Evolutionary conservation across 805 yeast genomes (phyloP).

Genomic region (Aciculoconidium aculeatum): DNA sequence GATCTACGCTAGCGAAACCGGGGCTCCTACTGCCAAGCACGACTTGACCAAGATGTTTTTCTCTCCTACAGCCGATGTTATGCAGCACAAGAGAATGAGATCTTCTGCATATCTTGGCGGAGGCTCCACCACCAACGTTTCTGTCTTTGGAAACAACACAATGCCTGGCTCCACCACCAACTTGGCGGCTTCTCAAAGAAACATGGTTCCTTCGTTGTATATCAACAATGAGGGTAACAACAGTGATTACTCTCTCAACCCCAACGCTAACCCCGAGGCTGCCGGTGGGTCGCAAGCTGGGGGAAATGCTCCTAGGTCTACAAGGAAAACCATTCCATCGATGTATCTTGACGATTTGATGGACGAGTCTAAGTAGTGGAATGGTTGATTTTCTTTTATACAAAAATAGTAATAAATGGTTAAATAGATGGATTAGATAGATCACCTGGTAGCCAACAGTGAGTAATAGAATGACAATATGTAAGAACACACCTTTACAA

Average conservation of each 20-base stretch:
- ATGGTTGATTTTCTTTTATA: too few species aligned
- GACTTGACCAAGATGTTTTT: conserved; percentile 54
- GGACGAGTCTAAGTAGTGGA: conserved; percentile 22
- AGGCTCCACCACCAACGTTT: conserved; percentile 12
- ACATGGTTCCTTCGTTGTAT: conserved; percentile 32
- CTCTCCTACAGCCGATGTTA: conserved; percentile 76
- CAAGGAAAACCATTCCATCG: conserved; percentile 39
- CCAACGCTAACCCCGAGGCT: conserved; percentile 5
- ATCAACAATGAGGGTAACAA: conserved; percentile 31
- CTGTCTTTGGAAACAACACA: conserved; percentile 7
- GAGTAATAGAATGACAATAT: too few species aligned
- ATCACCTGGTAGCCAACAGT: too few species aligned
- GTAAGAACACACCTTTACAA: too few species aligned
- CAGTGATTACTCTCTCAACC: conserved; percentile 23
- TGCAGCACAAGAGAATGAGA: conserved; percentile 39
- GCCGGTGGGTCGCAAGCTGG: conserved; percentile 6
- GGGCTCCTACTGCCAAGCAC: conserved; percentile 27
- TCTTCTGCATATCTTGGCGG: conserved; percentile 15
- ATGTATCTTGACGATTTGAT: conserved; percentile 47
- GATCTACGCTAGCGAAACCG: conserved; percentile 26
- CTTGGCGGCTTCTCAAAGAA: conserved; percentile 25
- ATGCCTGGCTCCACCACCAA: conserved; percentile 14
- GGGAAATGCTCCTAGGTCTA: conserved; percentile 11
- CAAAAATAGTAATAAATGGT: too few species aligned
- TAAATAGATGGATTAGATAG: too few species aligned